These are phyloP conservation scores for Eucalyptus regnans DNA, from an alignment of 345 rosid species.

Conservation along the genomic window DNA sequence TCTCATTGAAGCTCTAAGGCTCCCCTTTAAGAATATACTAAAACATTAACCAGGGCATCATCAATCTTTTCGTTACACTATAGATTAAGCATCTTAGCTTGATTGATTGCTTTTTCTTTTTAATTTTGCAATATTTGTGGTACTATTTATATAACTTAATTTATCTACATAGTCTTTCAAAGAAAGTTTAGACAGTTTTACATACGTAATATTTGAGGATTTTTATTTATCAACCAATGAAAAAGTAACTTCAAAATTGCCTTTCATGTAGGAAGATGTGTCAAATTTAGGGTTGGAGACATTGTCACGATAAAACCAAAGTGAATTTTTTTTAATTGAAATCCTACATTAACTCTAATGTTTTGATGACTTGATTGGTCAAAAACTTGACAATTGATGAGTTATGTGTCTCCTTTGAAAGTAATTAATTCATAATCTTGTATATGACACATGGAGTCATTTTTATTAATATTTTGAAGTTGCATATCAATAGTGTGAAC, in stretches of 20 bases:
- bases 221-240: neutral
- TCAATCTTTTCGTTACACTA: neutral
- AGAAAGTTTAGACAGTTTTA: neutral
- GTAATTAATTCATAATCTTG: neutral
- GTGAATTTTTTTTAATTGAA: neutral
- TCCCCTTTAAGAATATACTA: neutral
- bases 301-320: neutral
- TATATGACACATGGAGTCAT: neutral
- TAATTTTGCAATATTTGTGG: neutral
- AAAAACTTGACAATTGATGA: neutral
- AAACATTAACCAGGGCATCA: neutral
- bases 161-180: neutral
- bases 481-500: neutral
- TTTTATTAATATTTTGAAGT: neutral
- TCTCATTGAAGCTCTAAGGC: neutral
- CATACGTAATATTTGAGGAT: neutral
- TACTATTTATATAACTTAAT: neutral
- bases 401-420: neutral
- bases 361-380: neutral
- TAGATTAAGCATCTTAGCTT: neutral
- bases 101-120: neutral
- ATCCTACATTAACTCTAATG: neutral
- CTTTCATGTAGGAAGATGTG: neutral
- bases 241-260: neutral
- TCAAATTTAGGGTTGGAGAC: neutral